Evolutionary conservation across 2,329 filamentous ascomycete genomes (phyloP), one percentile per base, ranked within the genome.

Genomic region (Talaromyces sp.): DNA sequence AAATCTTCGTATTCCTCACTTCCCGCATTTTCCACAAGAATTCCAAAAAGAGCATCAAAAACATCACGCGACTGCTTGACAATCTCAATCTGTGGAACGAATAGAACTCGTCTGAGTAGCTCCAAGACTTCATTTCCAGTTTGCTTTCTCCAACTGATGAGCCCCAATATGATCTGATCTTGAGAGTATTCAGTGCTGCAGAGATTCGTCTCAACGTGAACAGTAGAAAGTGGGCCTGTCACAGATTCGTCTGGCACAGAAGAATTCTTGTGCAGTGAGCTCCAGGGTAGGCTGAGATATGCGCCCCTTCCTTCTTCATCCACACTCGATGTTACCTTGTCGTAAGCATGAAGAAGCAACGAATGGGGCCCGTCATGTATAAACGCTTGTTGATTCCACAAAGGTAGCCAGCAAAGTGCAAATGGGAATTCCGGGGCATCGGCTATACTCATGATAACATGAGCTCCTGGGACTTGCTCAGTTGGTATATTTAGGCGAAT

Each of bases 171-270:
- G 17, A 90, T 87, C 64, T 93, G 90, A 74, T 99, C 93, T 74
- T 99, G 95, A 0, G 94, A 97, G 74, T 96, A 96, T 66, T 89
- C 87, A 0, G 95, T 99, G 79, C 95, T 98, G 83, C 93, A 97
- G 7, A 99, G 86, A 71, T 92, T 96, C 0, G 93, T 96, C 66
- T 91, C 87, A 11, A 96, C 80, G 13, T 88, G 86, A 39, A 99
- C 79, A n/a, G 88, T 87, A 3, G 94, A 92, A 69, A 96, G 85
- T 3, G 91, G 89, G 0, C 91, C 92, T 5, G 90, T 92, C 2
- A 93, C 86, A 61, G 85, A 83, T 74, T 88, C 87, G 62, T 94
- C 91, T 70, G 90, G 89, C 33, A 87, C 85, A 56, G 87, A 84
- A 73, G 89, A 86, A 70, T 90, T 84, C 68, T 86, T 88, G 45